Evolutionary conservation across 106 monocot species (phyloP), one percentile per base, ranked within the genome.

Genomic region (Apostasia ramifera): DNA sequence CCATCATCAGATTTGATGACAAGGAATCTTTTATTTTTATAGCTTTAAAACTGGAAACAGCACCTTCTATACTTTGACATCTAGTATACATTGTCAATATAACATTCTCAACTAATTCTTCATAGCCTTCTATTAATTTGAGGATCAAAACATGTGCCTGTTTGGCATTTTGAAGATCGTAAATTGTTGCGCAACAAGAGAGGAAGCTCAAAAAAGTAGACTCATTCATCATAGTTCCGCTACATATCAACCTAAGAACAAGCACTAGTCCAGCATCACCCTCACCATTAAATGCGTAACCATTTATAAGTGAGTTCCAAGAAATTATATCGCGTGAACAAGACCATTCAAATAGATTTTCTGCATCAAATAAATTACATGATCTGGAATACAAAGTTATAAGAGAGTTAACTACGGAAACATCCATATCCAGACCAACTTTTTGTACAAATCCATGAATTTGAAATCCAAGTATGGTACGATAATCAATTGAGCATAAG

Each of bases 221-320:
- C 42, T 55, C 59, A 38, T 73, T 82, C 69, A 77, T 73, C 44
- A n/a, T n/a, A 48, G 70, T 58, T 66, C 77, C 77, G 65, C 63
- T 70, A 38, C 61, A 72, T n/a, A 82, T 46, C 67, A 77, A 68
- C 57, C 69, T 73, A 26, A 56, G 67, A 59, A 82, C 55, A 73
- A 82, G 55, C 13, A 13, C 40, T 8, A 77, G 6, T 40, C 81
- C 81, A 14, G 60, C 60, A 70, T 73, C 72, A 5, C 81, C 81
- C 76, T 77, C 63, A 6, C 57, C 68, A 70, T 73, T 82, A 55
- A 68, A 69, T 39, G 77, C 81, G 66, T 64, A 69, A 38, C 77
- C 82, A 70, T 53, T 70, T 14, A 82, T 64, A 43, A 82, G 68
- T 40, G 77, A 77, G 67, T 82, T 82, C 82, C 82, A 82, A 69